Evolutionary conservation across 345 rosid species (phyloP), one percentile per base, ranked within the genome.

Genomic region (Triadica sebifera): DNA sequence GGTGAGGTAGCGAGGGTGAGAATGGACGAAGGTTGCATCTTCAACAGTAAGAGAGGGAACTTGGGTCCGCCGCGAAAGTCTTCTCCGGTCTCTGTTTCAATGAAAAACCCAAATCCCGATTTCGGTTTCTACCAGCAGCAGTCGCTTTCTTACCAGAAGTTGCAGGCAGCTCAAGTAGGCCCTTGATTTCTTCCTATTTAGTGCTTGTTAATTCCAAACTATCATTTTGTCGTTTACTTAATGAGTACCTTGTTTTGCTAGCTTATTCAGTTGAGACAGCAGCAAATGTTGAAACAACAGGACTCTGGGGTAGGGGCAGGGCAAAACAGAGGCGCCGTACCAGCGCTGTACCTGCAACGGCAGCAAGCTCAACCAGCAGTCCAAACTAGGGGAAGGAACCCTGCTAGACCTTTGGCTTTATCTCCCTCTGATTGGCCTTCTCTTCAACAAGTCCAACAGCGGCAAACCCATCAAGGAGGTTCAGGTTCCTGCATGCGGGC

Each of bases 251-350:
- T 46, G 0, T 3, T 37, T 45, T 22, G 43, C 5, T 78, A 88
- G 94, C 82, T 85, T 79, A 87, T 85, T 81, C 90, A 85, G 50
- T 74, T 89, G 65, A 87, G 85, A 41, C 92, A 88, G 61, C 89
- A 84, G 19, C 93, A 85, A 65, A 61, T 81, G 67, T 71, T 87
- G 84, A 82, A 82, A 71, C 86, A 78, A 13, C 69, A 51, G 70
- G 69, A 67, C 25, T 61, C 63, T 2, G 59, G 77, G 12, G 78
- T 66, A 65, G 75, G 85, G 85, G 81, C 71, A 15, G 84, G 70
- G 17, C 72, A 55, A n/a, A 17, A 25, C 81, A 73, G 72, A 59
- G 79, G 80, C 63, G 58, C 55, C 50, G 80, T 67, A 16, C 70
- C 70, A 16, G 73, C 70, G 16, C 61, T 65, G 8, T 73, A 69